Evolutionary conservation across 495 filamentous ascomycete species (phyloP), one percentile per base, ranked within the genome.

Genomic region (Lasiosphaeris hirsuta): DNA sequence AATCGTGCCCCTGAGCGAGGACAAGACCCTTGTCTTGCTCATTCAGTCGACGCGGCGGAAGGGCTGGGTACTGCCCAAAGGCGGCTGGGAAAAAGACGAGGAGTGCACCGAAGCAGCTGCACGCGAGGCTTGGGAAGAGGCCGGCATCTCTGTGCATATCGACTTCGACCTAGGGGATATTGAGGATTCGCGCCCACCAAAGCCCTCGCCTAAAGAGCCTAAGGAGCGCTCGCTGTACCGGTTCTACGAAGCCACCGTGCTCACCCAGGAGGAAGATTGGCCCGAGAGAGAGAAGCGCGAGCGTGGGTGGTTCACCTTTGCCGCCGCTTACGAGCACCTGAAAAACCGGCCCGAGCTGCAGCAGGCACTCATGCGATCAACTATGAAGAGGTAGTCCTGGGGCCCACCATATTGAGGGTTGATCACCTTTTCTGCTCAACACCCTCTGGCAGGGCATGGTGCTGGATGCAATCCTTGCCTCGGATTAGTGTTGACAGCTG

Each of bases 81-180:
- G 94, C 63, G 94, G 94, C 53, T 98, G 95, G 90, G 94, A 98
- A 72, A 87, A 84, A 14, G 94, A 98, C 74, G 94, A 98, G 75
- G 80, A 78, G 58, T 82, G 79, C 56, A 71, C 70, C 48, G 76
- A 80, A 57, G 80, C 80, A 40, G 81, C 79, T 36, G 75, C 75
- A 53, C 78, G 94, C 57, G 94, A 98, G 75, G 95, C 94, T 43
- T 98, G 94, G 94, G 94, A 98, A 75, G 94, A 98, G 75, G 94
- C 90, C 49, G 94, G 94, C 62, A 92, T 98, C 65, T 73, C 85
- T 56, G 90, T 91, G 70, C 86, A 80, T 34, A 84, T 97, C 65
- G 83, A 83, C 56, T 84, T 84, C 63, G 90, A 96, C 72, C 80
- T 98, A 61, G 94, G 94, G 51, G 78, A 86, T 57, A 94, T 98